A percentile compares a stretch with the other conserved stretches of the same genome.
phyloP scores from a whole-genome alignment of 2,329 filamentous ascomycete genomes.

The Exophiala sp. region DNA sequence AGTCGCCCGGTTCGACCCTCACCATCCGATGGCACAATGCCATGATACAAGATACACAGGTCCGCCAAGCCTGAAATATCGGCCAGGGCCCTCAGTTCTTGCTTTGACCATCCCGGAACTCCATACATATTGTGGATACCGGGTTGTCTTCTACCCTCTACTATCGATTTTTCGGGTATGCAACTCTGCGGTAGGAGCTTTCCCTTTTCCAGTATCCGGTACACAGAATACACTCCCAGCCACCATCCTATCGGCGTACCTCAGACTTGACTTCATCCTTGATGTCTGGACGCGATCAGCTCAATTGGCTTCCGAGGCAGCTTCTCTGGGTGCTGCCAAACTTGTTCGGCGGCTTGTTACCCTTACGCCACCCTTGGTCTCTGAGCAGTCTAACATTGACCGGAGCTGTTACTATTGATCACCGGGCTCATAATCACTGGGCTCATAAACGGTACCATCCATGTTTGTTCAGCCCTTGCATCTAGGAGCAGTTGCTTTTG shows the following conservation, averaged over 20 bases:
- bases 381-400: too few species aligned
- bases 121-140: neutral
- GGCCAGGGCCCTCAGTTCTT: neutral
- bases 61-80: neutral
- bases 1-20: neutral
- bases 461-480: too few species aligned
- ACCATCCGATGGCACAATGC: neutral
- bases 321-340: too few species aligned
- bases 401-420: too few species aligned
- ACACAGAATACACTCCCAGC: neutral
- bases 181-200: neutral
- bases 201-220: neutral
- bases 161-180: neutral
- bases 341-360: too few species aligned
- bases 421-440: too few species aligned
- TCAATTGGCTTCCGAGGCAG: too few species aligned
- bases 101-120: neutral
- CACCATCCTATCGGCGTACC: neutral
- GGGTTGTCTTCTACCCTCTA: neutral
- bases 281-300: neutral
- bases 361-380: too few species aligned
- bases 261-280: neutral
- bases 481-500: neutral
- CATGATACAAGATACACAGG: conserved; percentile 1
- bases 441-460: too few species aligned